Percentiles rank a stretch among this genome's conserved stretches.
Evolutionary conservation across 768 basidiomycete species (phyloP).

Genomic region (Chalciporus chontae): DNA sequence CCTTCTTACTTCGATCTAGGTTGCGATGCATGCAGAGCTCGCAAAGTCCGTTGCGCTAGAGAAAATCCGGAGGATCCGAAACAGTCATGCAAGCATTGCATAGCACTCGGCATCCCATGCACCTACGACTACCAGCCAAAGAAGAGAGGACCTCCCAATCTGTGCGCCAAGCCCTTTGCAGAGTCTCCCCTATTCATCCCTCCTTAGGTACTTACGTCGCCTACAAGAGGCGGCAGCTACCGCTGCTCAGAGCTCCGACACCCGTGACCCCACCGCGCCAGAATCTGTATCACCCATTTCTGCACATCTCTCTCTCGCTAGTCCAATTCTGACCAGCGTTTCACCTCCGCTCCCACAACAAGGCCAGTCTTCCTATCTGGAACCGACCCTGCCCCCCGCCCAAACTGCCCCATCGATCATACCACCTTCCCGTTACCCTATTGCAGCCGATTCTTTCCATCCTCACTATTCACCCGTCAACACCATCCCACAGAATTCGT

Average conservation of each 20-base stretch:
- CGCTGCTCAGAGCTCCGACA: conserved; percentile 41
- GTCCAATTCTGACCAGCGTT: conserved; percentile 45
- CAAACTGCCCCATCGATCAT: conserved; percentile 39
- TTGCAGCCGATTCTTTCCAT: conserved; percentile 66
- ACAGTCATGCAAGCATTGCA: conserved; percentile 84
- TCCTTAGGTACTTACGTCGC: conserved; percentile 65
- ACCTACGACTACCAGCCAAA: conserved; percentile 93
- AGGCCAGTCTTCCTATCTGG: conserved; percentile 42
- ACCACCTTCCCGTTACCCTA: conserved; percentile 68
- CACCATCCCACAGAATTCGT: conserved; percentile 31
- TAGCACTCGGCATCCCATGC: conserved; percentile 76
- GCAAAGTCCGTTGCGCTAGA: conserved; percentile 81
- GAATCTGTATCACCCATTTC: conserved; percentile 48
- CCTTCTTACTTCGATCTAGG: conserved; percentile 40
- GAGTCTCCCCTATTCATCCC: neutral
- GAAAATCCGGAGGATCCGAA: conserved; percentile 76
- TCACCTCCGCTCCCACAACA: conserved; percentile 38
- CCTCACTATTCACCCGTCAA: conserved; percentile 46
- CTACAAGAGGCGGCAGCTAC: conserved; percentile 70
- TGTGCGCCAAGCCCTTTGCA: conserved; percentile 46
- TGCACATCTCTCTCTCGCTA: conserved; percentile 34
- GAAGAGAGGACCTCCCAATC: conserved; percentile 89
- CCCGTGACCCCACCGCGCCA: conserved; percentile 33
- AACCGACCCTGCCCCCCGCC: conserved; percentile 43
- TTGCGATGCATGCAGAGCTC: conserved; percentile 82